These are phyloP conservation scores for Alternaria longipes DNA, from an alignment of 2,329 filamentous ascomycete species.

Conservation along the genomic window DNA sequence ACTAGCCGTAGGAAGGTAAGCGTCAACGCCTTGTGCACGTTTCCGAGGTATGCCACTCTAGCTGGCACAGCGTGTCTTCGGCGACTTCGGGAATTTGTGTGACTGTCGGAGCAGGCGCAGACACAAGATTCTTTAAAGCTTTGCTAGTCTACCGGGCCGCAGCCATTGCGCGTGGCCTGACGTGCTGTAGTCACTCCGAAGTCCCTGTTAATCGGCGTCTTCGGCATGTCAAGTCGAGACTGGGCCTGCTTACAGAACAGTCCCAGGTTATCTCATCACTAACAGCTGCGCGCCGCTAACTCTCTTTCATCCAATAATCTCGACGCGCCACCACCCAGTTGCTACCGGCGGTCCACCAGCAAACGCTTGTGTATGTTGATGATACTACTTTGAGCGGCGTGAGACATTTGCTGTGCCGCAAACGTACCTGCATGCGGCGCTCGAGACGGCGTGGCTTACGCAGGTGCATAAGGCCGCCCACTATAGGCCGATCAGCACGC, in stretches of 20 bases:
- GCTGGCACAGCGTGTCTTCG: constrained; percentile 8
- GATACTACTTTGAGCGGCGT: not conserved
- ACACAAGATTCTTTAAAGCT: constrained; percentile 2
- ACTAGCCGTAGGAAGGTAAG: constrained; percentile 30
- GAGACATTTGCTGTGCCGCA: constrained; percentile 1
- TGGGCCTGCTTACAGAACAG: constrained; percentile 22
- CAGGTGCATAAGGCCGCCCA: constrained; percentile 13
- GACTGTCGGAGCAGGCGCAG: constrained; percentile 16
- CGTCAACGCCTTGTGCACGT: constrained; percentile 12
- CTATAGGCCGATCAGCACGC: constrained; percentile 22
- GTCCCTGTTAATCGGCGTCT: constrained; percentile 26
- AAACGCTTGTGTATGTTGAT: not conserved
- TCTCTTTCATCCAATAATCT: not conserved
- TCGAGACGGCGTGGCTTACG: constrained; percentile 5
- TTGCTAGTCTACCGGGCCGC: constrained; percentile 22
- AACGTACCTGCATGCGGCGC: constrained; percentile 11
- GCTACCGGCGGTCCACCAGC: not conserved
- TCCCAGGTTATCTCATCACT: not conserved
- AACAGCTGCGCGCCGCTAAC: not conserved
- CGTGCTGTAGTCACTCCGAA: constrained; percentile 4
- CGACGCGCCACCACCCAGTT: not conserved
- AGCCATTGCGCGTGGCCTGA: constrained; percentile 11
- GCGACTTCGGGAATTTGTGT: constrained; percentile 5
- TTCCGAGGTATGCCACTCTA: constrained; percentile 5
- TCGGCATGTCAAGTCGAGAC: constrained; percentile 26